Conservation (phyloP, 2,329 filamentous ascomycete genomes). For the Fusarium graminum region DNA sequence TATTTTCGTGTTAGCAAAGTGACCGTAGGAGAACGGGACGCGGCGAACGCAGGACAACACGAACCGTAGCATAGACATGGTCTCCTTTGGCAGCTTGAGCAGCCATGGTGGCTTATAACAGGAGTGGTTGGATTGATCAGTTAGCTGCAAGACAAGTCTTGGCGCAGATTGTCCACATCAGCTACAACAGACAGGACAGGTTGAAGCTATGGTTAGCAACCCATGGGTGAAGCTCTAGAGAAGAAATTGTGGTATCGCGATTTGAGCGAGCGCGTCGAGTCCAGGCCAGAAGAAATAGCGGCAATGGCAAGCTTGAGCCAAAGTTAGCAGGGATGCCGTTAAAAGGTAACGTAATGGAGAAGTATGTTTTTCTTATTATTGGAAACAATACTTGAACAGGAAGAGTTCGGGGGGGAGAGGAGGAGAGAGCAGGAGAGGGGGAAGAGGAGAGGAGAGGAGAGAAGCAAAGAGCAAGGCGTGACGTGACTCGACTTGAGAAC, state of each 20-base stretch:
- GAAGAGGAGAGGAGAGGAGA: slow-evolving; percentile 7
- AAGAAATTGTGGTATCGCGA: slow-evolving; percentile 25
- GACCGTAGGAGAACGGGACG: neutral
- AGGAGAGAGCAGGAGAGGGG: slow-evolving; percentile 1
- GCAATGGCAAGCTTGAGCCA: slow-evolving; percentile 24
- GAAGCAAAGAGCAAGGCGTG: slow-evolving; percentile 27
- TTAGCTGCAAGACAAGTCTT: slow-evolving; percentile 42
- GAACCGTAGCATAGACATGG: slow-evolving; percentile 70
- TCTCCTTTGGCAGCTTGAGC: slow-evolving; percentile 52
- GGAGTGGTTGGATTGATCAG: slow-evolving; percentile 34
- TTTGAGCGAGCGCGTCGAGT: slow-evolving; percentile 37
- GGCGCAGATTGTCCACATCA: slow-evolving; percentile 41
- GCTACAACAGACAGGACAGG: slow-evolving; percentile 40
- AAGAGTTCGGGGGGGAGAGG: slow-evolving; percentile 7
- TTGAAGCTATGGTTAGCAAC: slow-evolving; percentile 43
- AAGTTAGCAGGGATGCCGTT: slow-evolving; percentile 16
- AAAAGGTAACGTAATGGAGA: slow-evolving; percentile 1
- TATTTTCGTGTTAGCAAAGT: slow-evolving; percentile 56
- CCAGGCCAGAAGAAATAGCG: slow-evolving; percentile 24
- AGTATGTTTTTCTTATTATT: slow-evolving; percentile 4
- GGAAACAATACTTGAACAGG: slow-evolving; percentile 10
- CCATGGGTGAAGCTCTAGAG: slow-evolving; percentile 36
- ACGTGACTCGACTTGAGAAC: slow-evolving; percentile 31
- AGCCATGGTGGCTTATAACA: slow-evolving; percentile 52
- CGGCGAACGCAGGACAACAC: slow-evolving; percentile 48